These are phyloP conservation scores for Clavariopsis aquatica DNA, from an alignment of 495 filamentous ascomycete species.

Conservation along the genomic window DNA sequence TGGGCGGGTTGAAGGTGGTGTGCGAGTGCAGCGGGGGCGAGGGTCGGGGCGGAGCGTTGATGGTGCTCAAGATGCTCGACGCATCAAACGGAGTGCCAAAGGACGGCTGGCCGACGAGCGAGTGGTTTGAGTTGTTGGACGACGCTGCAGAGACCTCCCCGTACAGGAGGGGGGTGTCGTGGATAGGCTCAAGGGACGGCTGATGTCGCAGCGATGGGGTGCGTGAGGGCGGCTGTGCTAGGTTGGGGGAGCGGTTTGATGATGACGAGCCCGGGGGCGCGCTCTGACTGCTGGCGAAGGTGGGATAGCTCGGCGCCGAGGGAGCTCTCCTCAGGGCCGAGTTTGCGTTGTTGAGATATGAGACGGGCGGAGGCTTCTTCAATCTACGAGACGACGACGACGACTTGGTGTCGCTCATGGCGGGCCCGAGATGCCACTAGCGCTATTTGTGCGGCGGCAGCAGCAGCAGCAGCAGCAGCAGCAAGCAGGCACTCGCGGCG, in stretches of 20 bases:
- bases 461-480: background rate
- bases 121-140: background rate
- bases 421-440: background rate
- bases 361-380: constrained; percentile 12
- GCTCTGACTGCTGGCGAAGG: constrained; percentile 15
- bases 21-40: constrained; percentile 6
- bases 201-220: background rate
- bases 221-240: constrained; percentile 1
- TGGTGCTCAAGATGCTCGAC: constrained; percentile 27
- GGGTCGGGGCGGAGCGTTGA: background rate
- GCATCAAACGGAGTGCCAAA: constrained; percentile 18
- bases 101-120: background rate
- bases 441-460: background rate
- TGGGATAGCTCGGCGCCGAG: constrained; percentile 33
- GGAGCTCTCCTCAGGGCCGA: constrained; percentile 24
- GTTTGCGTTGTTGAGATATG: constrained; percentile 13
- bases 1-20: constrained; percentile 23
- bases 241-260: constrained; percentile 8
- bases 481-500: background rate
- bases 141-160: background rate
- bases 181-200: background rate
- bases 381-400: background rate
- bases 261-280: background rate
- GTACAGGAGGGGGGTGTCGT: background rate
- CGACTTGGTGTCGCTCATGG: background rate